A percentile compares a stretch with the other conserved stretches of the same genome.
These are phyloP conservation scores for Monilinia polystroma DNA, from an alignment of 2,329 filamentous ascomycete genomes.

Conservation along the genomic window DNA sequence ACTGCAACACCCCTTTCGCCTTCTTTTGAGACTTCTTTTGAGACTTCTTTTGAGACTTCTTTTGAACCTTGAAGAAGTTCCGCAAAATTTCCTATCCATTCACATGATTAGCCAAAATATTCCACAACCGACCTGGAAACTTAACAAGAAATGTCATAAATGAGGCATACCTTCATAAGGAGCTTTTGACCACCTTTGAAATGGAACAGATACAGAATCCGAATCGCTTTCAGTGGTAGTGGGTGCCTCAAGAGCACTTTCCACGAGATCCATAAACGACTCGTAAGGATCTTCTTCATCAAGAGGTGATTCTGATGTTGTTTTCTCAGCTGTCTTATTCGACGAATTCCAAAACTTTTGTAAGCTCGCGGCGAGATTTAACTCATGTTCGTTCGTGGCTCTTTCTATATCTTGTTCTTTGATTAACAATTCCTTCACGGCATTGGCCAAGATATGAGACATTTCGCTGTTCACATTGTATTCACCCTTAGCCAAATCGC, in stretches of 20 bases:
- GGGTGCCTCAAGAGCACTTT: background rate
- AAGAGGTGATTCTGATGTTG: background rate
- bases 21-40: no score
- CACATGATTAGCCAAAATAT: background rate
- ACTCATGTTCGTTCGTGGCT: no score
- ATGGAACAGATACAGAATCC: background rate
- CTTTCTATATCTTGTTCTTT: background rate
- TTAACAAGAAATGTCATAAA: background rate
- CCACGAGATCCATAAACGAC: background rate
- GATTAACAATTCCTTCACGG: background rate
- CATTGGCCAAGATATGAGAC: background rate
- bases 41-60: no score
- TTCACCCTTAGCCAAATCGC: constrained; percentile 1
- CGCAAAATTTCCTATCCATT: background rate
- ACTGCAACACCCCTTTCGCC: no score
- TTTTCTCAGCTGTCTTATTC: background rate
- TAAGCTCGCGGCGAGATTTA: background rate
- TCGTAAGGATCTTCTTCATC: background rate
- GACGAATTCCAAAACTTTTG: background rate
- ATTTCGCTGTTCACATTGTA: constrained; percentile 5
- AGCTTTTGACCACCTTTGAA: background rate
- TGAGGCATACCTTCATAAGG: background rate
- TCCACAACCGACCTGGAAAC: background rate
- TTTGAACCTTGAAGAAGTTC: background rate
- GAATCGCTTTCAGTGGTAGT: background rate